A percentile compares a stretch with the other conserved stretches of the same genome.
These are phyloP conservation scores for Amanita thiersii DNA, from an alignment of 768 basidiomycete genomes.

Conservation along the genomic window DNA sequence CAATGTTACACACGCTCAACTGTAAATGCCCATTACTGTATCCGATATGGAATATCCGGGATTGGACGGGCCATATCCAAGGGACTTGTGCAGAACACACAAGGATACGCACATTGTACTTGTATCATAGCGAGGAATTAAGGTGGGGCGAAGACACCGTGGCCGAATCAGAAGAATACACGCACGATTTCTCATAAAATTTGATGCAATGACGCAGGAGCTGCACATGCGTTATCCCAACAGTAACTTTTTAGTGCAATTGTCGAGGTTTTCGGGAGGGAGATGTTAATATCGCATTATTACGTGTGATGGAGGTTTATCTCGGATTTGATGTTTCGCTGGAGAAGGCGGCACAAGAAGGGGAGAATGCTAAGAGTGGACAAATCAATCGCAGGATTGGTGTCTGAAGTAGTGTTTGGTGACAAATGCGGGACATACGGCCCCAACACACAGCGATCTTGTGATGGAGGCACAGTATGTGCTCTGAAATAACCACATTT, in stretches of 20 bases:
- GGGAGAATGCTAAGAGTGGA: too few relatives aligned
- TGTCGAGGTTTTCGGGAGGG: constrained; percentile 32
- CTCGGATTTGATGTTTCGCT: constrained; percentile 33
- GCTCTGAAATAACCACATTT: too few relatives aligned
- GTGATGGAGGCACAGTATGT: too few relatives aligned
- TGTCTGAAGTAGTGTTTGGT: too few relatives aligned
- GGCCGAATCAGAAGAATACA: constrained; percentile 11
- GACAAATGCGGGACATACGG: too few relatives aligned
- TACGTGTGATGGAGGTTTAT: constrained; percentile 43
- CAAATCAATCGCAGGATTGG: too few relatives aligned
- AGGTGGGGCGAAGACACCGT: constrained; percentile 31
- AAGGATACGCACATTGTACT: constrained; percentile 44
- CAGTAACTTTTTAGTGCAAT: constrained; percentile 45
- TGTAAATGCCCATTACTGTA: constrained; percentile 18
- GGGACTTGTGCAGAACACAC: constrained; percentile 35
- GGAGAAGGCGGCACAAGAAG: constrained; percentile 31
- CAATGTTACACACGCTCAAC: background rate
- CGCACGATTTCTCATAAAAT: constrained; percentile 45
- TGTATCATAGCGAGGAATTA: constrained; percentile 46
- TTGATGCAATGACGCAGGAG: constrained; percentile 23
- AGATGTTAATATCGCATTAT: constrained; percentile 32
- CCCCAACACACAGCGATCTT: too few relatives aligned
- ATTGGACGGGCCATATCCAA: constrained; percentile 41
- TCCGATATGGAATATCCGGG: constrained; percentile 38
- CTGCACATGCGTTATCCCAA: constrained; percentile 27